A percentile compares a stretch with the other conserved stretches of the same genome.
Conservation (phyloP, 2,329 filamentous ascomycete species). For the Leptodontidium sp. region DNA sequence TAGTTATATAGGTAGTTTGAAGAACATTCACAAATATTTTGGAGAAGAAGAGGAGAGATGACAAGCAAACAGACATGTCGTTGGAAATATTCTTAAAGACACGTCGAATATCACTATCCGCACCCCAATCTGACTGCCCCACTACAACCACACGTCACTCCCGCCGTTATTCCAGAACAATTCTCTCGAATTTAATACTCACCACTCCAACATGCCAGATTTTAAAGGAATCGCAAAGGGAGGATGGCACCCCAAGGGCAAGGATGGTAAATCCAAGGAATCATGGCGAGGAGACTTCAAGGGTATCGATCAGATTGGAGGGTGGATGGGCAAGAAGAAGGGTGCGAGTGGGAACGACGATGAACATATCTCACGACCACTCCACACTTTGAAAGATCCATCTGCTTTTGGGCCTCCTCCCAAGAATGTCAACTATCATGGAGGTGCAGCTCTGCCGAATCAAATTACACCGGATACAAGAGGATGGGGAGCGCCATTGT, state of each 20-base stretch:
- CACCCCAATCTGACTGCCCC: constrained; percentile 24
- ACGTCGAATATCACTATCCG: neutral
- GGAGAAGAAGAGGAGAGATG: neutral
- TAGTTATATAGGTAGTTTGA: neutral
- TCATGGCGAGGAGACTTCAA: constrained; percentile 57
- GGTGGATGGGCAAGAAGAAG: constrained; percentile 47
- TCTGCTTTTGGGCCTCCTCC: constrained; percentile 72
- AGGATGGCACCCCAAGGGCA: constrained; percentile 62
- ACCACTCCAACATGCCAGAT: constrained; percentile 58
- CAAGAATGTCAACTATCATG: constrained; percentile 54
- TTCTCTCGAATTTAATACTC: neutral
- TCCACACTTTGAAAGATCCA: constrained; percentile 70
- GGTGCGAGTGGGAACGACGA: constrained; percentile 40
- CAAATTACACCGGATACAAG: constrained; percentile 47
- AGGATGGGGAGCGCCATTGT: constrained; percentile 54
- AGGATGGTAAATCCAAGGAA: constrained; percentile 58
- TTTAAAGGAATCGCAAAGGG: constrained; percentile 57
- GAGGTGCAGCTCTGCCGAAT: constrained; percentile 42
- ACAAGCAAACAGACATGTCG: neutral
- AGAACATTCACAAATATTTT: neutral
- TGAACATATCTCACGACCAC: constrained; percentile 53
- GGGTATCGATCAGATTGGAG: constrained; percentile 47
- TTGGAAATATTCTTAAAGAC: neutral
- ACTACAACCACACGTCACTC: constrained; percentile 29
- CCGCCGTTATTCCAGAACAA: constrained; percentile 8